Evolutionary conservation across 768 basidiomycete species (phyloP), one percentile per base, ranked within the genome.

Genomic region (Phaffia australis): DNA sequence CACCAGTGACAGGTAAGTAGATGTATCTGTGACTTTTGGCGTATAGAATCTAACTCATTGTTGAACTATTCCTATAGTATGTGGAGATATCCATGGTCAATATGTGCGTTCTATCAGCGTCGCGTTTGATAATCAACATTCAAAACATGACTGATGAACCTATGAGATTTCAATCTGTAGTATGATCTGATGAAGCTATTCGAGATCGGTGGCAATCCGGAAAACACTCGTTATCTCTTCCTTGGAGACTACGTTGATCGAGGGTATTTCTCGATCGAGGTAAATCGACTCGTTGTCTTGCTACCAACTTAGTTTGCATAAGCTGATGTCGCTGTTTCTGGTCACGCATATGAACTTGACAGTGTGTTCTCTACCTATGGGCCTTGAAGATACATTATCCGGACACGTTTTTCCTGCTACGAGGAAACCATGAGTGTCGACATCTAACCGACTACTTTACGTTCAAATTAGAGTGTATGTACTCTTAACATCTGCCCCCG

Each of bases 1-100:
- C 93, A 27, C 95, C 95, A 52, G 93, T 99, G 76, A 99, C 94
- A 65, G 90, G 93, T 93, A 69, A 68, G 82, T 81, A 35, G 50
- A 46, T 16, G n/a, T 50, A 19, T 23, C 46, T 47, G 27, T 60
- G 32, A 27, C 25, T 5, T n/a, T 48, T 23, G 19, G 49, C 59
- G 54, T 8, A 15, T 23, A 35, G 21, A 48, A 35, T 35, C 4
- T 61, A 48, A 47, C 60, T 9, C 56, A 27, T 47, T 58, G 25
- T 30, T 30, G 1, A 11, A 35, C 49, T 58, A 19, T 56, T 67
- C 62, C 60, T 63, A 14, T 72, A 91, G 90, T 92, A 48, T 98
- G 94, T 76, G 95, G 94, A 57, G 94, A 98, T 79, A 95, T 98
- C 56, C 94, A 98, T 73, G 94, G 94, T 0, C 94, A 99, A 89